Evolutionary conservation across 2,329 filamentous ascomycete species (phyloP), one percentile per base, ranked within the genome.

Genomic region (Xylariaceae sp.): DNA sequence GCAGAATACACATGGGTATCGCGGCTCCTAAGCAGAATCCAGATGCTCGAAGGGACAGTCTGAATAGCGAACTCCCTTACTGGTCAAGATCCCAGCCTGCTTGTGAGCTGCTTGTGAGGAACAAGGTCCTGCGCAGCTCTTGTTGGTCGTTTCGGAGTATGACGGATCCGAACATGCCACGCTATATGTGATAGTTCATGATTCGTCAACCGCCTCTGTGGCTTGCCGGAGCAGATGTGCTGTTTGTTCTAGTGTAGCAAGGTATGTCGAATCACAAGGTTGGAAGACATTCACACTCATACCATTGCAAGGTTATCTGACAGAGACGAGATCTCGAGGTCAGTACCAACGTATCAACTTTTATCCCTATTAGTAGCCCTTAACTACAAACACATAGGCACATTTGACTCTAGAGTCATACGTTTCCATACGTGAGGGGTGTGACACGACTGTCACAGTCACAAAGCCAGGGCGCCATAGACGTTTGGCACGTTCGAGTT

Each of bases 191-290:
- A 51, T 19, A 19, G 19, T 19, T 7, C 30, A 4, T 51, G 56
- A 51, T 56, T 43, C 49, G 41, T 46, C 26, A 54, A 34, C 50
- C 35, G 44, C 30, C 47, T 40, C 43, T 27, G 53, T 56, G 44
- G 56, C 35, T 45, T 42, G 37, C 37, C 4, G 42, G 40, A 56
- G 32, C 6, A n/a, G 39, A 6, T 44, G 27, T 32, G 47, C 37
- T 46, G 31, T 45, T 19, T 43, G 47, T 26, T 43, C 34, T 40
- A 29, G 40, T 8, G 12, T 19, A 44, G 12, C 12, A 27, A 48
- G 47, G 26, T 6, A 41, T 45, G 48, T 40, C 31, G 27, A 54
- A 43, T 43, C 47, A 48, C n/a, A 48, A 26, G 37, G 30, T 19
- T 27, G 50, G 50, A 37, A 53, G 32, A 44, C 35, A 35, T 50